Percentiles rank a stretch among this genome's conserved stretches.
These are phyloP conservation scores for Botrytis porri DNA, from an alignment of 2,329 filamentous ascomycete genomes.

Conservation along the genomic window DNA sequence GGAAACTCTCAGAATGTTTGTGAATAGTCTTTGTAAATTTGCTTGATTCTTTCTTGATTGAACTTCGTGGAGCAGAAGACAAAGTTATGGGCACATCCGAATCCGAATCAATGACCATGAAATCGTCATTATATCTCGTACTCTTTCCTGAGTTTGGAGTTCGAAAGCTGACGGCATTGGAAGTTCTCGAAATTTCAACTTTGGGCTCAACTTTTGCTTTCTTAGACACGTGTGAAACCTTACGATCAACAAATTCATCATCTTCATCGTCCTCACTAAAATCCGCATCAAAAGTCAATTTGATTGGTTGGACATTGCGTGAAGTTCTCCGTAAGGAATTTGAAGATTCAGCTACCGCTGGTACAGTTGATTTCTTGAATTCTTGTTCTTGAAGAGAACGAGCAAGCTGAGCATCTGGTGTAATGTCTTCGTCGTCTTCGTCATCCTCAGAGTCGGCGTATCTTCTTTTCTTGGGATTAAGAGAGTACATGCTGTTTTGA, in stretches of 20 bases:
- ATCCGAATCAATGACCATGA: slow-evolving; percentile 26
- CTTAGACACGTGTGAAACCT: slow-evolving; percentile 21
- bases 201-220: slow-evolving; percentile 33
- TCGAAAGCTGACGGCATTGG: slow-evolving; percentile 30
- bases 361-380: slow-evolving; percentile 37
- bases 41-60: background rate
- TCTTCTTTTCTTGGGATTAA: slow-evolving; percentile 46
- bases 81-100: slow-evolving; percentile 23
- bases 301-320: slow-evolving; percentile 25
- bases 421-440: slow-evolving; percentile 42
- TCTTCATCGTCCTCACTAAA: slow-evolving; percentile 22
- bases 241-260: slow-evolving; percentile 14
- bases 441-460: slow-evolving; percentile 44
- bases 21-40: background rate
- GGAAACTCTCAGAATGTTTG: slow-evolving; percentile 11
- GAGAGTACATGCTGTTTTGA: slow-evolving; percentile 49
- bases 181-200: slow-evolving; percentile 32
- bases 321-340: slow-evolving; percentile 21
- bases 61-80: slow-evolving; percentile 1
- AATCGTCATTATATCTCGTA: slow-evolving; percentile 24
- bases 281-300: slow-evolving; percentile 20
- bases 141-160: slow-evolving; percentile 22
- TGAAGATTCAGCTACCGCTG: slow-evolving; percentile 39
- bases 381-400: slow-evolving; percentile 55
- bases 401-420: slow-evolving; percentile 52